These are phyloP conservation scores for Fusarium nodosum DNA, from an alignment of 2,329 filamentous ascomycete species.

Conservation along the genomic window DNA sequence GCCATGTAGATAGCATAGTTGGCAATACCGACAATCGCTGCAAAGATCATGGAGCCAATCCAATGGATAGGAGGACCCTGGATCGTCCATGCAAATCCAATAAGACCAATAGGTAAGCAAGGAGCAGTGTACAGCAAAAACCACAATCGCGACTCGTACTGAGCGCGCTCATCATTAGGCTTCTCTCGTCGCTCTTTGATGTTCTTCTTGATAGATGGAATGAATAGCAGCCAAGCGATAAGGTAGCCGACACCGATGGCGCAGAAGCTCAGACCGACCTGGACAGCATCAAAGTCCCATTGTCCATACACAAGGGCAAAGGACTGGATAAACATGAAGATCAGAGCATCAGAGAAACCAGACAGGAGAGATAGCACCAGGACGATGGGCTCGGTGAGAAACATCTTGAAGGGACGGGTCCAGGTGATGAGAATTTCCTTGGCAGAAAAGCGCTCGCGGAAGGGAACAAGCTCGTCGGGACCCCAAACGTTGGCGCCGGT, in stretches of 20 bases:
- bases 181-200: conserved; percentile 64
- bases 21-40: conserved; percentile 76
- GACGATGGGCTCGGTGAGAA: conserved; percentile 81
- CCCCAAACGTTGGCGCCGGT: conserved; percentile 75
- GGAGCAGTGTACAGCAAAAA: conserved; percentile 74
- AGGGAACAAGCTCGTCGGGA: conserved; percentile 77
- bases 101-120: conserved; percentile 74
- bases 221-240: conserved; percentile 71
- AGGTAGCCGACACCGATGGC: conserved; percentile 77
- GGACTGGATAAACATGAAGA: conserved; percentile 83
- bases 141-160: conserved; percentile 77
- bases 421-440: conserved; percentile 70
- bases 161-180: conserved; percentile 68
- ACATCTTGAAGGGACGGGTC: conserved; percentile 78
- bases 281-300: conserved; percentile 72
- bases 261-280: conserved; percentile 72
- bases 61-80: conserved; percentile 74
- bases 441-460: conserved; percentile 69
- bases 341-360: conserved; percentile 80
- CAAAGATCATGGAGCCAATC: conserved; percentile 76
- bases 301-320: conserved; percentile 77
- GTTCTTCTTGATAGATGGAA: conserved; percentile 69
- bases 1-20: conserved; percentile 83
- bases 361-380: conserved; percentile 76
- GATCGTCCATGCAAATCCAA: conserved; percentile 78